These are phyloP conservation scores for Castanopsis chinensis DNA, from an alignment of 306 rosid species.

Conservation along the genomic window DNA sequence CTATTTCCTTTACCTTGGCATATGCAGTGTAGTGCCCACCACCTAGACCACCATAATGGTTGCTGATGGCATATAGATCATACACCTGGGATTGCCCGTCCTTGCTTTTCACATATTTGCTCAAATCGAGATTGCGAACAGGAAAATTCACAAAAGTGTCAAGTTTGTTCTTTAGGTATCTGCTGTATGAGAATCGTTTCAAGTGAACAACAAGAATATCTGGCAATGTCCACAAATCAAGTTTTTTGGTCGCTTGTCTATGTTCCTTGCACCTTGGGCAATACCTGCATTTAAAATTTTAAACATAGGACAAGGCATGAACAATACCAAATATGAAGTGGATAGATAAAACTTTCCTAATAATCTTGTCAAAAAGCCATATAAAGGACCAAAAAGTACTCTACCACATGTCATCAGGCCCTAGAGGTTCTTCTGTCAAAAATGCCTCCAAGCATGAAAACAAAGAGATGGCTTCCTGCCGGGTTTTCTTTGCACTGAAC, in stretches of 20 bases:
- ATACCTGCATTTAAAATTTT: slow-evolving; percentile 53
- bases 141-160: slow-evolving; percentile 95
- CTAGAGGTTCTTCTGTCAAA: slow-evolving; percentile 95
- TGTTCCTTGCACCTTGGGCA: slow-evolving; percentile 98
- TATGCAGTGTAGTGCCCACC: slow-evolving; percentile 99
- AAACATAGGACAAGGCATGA: slow-evolving; percentile 1
- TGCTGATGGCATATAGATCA: slow-evolving; percentile 90
- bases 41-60: slow-evolving; percentile 97
- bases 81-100: slow-evolving; percentile 69
- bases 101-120: slow-evolving; percentile 77
- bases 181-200: slow-evolving; percentile 93
- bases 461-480: slow-evolving; percentile 89
- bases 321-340: slow-evolving; percentile 8
- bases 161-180: slow-evolving; percentile 91
- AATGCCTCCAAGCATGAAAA: slow-evolving; percentile 98
- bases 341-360: background rate
- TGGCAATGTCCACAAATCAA: slow-evolving; percentile 97
- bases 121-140: slow-evolving; percentile 85
- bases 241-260: slow-evolving; percentile 95
- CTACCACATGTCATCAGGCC: slow-evolving; percentile 99
- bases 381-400: slow-evolving; percentile 22
- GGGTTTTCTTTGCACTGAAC: slow-evolving; percentile 75
- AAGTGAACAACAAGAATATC: slow-evolving; percentile 95
- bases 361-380: slow-evolving; percentile 16
- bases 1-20: slow-evolving; percentile 60